Evolutionary conservation across 1,284 basidiomycete genomes (phyloP).

Genomic region (Ceratorhiza oryzae-sativae): DNA sequence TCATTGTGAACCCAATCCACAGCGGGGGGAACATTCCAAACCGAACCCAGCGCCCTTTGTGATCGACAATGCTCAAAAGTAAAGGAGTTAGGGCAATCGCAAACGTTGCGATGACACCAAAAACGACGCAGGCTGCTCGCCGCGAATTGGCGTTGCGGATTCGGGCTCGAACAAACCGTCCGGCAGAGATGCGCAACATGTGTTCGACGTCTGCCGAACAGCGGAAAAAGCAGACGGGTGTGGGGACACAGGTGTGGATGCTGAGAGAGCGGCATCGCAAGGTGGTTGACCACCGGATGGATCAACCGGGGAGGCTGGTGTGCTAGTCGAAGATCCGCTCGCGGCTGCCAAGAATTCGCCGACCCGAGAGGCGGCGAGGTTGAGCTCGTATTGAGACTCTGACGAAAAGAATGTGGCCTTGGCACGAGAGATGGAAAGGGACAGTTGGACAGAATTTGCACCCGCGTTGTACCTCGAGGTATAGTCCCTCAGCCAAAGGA

Average conservation of each 20-base stretch:
- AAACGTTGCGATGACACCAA: conserved; percentile 6
- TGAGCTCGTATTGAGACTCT: conserved; percentile 35
- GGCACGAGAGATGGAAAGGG: conserved; percentile 20
- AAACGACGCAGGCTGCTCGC: conserved; percentile 25
- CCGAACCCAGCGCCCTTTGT: conserved; percentile 15
- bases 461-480: neutral
- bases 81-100: conserved; percentile 22
- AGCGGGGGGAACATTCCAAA: conserved; percentile 33
- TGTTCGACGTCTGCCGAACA: conserved; percentile 24
- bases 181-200: conserved; percentile 36
- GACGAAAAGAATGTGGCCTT: conserved; percentile 38
- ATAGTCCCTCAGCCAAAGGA: conserved; percentile 42
- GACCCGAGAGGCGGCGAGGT: conserved; percentile 25
- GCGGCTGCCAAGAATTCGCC: neutral
- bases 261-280: neutral
- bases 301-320: too few relatives aligned
- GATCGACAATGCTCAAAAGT: conserved; percentile 12
- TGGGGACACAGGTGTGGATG: neutral
- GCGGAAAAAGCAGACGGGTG: conserved; percentile 12
- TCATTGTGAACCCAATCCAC: conserved; percentile 26
- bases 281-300: neutral
- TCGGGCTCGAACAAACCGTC: conserved; percentile 20
- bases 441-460: conserved; percentile 1
- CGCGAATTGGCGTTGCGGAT: conserved; percentile 35
- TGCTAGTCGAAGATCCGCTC: too few relatives aligned